Base-by-base conservation (phyloP, 805 yeast genomes). In the Maudiozyma saulgeensis region DNA sequence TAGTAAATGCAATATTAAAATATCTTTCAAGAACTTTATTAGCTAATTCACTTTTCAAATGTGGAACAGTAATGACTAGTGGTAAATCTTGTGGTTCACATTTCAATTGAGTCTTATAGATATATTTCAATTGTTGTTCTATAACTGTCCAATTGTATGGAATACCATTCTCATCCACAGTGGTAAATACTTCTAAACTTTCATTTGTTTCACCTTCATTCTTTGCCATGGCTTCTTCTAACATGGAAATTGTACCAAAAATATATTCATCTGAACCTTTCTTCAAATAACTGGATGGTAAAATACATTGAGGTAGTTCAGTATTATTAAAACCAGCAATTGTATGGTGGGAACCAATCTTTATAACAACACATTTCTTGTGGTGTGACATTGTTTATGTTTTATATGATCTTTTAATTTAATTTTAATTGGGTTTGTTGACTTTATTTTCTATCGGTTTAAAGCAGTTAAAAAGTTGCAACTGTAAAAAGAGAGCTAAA, bases 81-180 rank as follows among this genome's bases (percentile, higher is more conserved):
- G 96, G 95, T 48, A 73, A 74, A 48, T 87, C 95, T 6, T 68
- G 65, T 1, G 84, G 66, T 26, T 74, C 73, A 4, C 79, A 68
- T 41, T 76, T 76, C 66, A 77, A 73, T 54, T 68, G 58, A 8
- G 69, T 71, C 37, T 65, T 69, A 68, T 78, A 85, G 11, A 85
- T 77, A 60, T 81, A 78, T 37, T 73, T 68, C 91, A 95, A 85
- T 56, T 82, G 78, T 44, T 77, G 70, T 34, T 78, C 76, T 40
- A 86, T 71, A 19, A 80, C 80, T 19, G 84, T 88, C 80, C 86
- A 84, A 67, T 88, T 81, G 63, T 83, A 84, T 5, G 83, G 74
- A 6, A 78, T 58, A 3, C 90, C 89, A 41, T 59, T 44, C 6
- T 48, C 48, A 47, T 78, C 82, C 59, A 81, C 67, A 35, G 82